These are phyloP conservation scores for Suillus cothurnatus DNA, from an alignment of 768 basidiomycete genomes.

Conservation along the genomic window DNA sequence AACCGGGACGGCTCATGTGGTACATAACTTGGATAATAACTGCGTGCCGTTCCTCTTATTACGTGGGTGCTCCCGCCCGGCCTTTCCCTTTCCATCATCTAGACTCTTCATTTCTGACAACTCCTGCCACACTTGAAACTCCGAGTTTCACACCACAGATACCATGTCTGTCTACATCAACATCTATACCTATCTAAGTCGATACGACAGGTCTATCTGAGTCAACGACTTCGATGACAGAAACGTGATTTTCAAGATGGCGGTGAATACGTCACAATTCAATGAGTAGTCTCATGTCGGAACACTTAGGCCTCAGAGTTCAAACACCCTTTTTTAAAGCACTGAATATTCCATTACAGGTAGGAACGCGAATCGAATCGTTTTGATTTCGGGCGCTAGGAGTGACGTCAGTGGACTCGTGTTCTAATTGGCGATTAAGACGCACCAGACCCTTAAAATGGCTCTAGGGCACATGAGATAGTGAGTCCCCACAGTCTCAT, in stretches of 20 bases:
- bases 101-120: neutral
- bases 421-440: neutral
- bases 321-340: neutral
- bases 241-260: neutral
- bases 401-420: neutral
- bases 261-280: neutral
- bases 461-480: neutral
- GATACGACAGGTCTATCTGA: neutral
- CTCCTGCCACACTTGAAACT: neutral
- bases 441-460: neutral
- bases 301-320: neutral
- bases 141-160: neutral
- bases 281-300: neutral
- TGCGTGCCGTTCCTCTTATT: neutral
- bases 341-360: neutral
- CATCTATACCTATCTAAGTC: neutral
- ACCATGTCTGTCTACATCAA: neutral
- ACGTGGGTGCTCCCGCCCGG: neutral
- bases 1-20: neutral
- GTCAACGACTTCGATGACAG: neutral
- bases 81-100: neutral
- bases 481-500: neutral
- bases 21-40: constrained; percentile 1
- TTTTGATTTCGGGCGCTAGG: neutral
- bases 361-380: neutral